phyloP scores from a whole-genome alignment of 2,329 filamentous ascomycete species.

The Acrodontium crateriforme region DNA sequence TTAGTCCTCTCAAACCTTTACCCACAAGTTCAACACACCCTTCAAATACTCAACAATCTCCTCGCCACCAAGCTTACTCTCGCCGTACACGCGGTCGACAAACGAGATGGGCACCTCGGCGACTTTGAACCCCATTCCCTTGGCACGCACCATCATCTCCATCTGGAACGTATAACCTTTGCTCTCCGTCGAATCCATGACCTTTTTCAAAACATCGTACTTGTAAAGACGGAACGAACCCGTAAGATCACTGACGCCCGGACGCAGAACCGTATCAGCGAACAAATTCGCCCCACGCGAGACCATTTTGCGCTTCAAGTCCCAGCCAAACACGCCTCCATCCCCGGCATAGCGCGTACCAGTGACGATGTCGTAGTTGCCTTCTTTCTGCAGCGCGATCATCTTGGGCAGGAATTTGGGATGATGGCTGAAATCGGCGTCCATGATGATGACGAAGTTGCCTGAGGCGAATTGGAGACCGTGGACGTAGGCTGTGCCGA shows the following conservation, averaged over 20 bases:
- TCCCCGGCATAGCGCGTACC: slow-evolving; percentile 85
- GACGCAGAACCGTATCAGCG: slow-evolving; percentile 82
- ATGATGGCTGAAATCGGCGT: slow-evolving; percentile 98
- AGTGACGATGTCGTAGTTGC: slow-evolving; percentile 89
- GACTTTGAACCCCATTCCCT: slow-evolving; percentile 87
- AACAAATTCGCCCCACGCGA: slow-evolving; percentile 86
- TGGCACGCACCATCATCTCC: slow-evolving; percentile 97
- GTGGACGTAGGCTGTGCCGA: slow-evolving; percentile 92
- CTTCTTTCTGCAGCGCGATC: slow-evolving; percentile 65
- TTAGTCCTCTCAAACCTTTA: slow-evolving; percentile 33
- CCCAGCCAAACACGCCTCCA: slow-evolving; percentile 86
- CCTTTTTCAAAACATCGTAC: slow-evolving; percentile 74
- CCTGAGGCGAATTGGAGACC: slow-evolving; percentile 80
- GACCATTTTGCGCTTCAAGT: slow-evolving; percentile 66
- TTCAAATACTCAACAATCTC: slow-evolving; percentile 97
- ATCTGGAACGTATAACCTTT: slow-evolving; percentile 99
- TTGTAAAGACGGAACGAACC: slow-evolving; percentile 93
- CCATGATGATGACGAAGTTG: slow-evolving; percentile 99
- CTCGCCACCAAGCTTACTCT: slow-evolving; percentile 79
- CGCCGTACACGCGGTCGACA: slow-evolving; percentile 88
- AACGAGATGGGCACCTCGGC: slow-evolving; percentile 94
- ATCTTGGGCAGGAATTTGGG: slow-evolving; percentile 97
- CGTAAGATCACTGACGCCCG: slow-evolving; percentile 89
- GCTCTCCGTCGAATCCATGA: slow-evolving; percentile 80
- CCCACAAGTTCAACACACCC: slow-evolving; percentile 35